Evolutionary conservation across 148 eudicot species (phyloP), one percentile per base, ranked within the genome.

Genomic region (Euryodendron excelsum): DNA sequence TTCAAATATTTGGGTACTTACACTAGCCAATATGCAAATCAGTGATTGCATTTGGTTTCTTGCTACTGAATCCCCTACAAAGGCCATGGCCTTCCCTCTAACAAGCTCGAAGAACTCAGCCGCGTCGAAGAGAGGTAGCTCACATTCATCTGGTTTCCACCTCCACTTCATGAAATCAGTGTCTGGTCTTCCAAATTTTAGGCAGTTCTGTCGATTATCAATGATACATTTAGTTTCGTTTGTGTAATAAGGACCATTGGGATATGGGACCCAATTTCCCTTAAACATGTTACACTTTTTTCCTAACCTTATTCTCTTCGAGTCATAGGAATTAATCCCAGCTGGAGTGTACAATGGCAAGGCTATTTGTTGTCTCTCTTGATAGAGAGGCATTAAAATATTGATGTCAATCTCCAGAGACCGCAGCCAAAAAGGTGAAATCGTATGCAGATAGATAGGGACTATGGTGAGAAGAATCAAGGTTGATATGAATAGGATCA

Each of bases 41-140:
- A 87, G 84, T 0, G 89, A 89, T 37, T 89, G 88, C 74, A 86
- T 52, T 50, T 89, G 92, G 78, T 89, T 89, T 18, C 92, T 74
- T 27, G 88, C 88, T 6, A 89, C 79, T 0, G 92, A 89, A 58
- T 89, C 92, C 25, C 90, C 90, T 59, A 87, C 77, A 33, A 89
- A 89, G 45, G 89, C 89, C 68, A 85, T 83, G 10, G 67, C 78
- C 79, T 87, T 87, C 10, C 88, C 78, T 25, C 70, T 72, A 55
- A 86, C 75, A 39, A 84, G 73, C 41, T 75, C 34, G 7, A 87
- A 74, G 30, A 87, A 87, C 53, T 80, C 58, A 41, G 6, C 44
- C 27, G 78, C 81, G 63, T 87, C 86, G 21, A 89, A 87, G 25
- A 73, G 36, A 12, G 86, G 58, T 8, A 89, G 69, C 62, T 87